Evolutionary conservation across 148 eudicot genomes (phyloP).

Genomic region (Talinum fruticosum): DNA sequence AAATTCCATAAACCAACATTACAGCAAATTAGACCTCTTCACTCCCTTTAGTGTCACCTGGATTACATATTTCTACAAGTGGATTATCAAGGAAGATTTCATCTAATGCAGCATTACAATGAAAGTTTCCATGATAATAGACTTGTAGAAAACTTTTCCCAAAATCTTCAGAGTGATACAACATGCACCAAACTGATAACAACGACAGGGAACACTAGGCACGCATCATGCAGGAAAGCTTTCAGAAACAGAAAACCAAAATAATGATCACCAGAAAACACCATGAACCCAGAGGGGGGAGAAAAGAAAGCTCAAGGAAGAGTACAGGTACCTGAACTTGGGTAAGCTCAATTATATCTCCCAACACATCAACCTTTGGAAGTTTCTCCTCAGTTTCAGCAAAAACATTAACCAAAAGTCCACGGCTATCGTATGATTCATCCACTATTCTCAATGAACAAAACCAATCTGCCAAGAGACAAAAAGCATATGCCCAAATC

Average conservation of each 20-base stretch:
- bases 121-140: neutral
- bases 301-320: neutral
- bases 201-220: neutral
- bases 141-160: neutral
- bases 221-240: neutral
- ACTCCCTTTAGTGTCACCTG: no score
- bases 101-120: neutral
- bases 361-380: constrained; percentile 55
- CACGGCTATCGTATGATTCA: constrained; percentile 51
- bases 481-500: constrained; percentile 2
- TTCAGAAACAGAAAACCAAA: neutral
- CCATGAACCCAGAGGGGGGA: no score
- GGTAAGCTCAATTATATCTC: constrained; percentile 63
- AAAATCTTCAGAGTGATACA: neutral
- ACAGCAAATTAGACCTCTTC: no score
- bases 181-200: neutral
- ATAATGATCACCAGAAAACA: neutral
- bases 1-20: neutral
- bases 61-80: no score
- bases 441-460: constrained; percentile 61
- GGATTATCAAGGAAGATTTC: no score
- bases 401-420: constrained; percentile 61
- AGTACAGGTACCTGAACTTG: constrained; percentile 45
- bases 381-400: constrained; percentile 60
- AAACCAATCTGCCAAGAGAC: constrained; percentile 59